Base-by-base conservation (phyloP, 2,329 filamentous ascomycete species). In the Macrophomina phaseolina region DNA sequence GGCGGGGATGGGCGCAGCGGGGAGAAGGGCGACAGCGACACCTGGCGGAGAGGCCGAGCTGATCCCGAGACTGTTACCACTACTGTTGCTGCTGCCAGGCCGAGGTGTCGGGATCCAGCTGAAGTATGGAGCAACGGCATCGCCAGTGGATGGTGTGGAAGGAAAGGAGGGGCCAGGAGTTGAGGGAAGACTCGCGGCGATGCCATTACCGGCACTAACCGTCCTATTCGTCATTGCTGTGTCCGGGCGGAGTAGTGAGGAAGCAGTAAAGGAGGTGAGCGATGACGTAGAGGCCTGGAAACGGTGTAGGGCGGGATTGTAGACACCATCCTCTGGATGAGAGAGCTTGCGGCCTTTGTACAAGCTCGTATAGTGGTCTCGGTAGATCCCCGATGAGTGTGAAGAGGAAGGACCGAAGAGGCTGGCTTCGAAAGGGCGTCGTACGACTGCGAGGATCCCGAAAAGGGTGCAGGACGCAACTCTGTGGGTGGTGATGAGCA, bases 401-500 rank as follows among this genome's bases (percentile, higher is more conserved):
- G 42, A 55, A 16, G 23, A 34, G 9, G 40, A 60, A 12, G n/a
- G 38, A 9, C 64, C 75, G 60, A 77, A 72, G 1, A 78, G 64
- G 65, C 75, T 73, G 11, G 77, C 77, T 66, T 79, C 77, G 53
- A 79, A 79, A 1, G 77, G 77, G 32, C 77, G 76, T 12, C 74
- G 71, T 7, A 77, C 72, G 7, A 71, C 68, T 28, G 73, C 71
- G 34, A 79, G 73, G 51, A 78, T 73, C 9, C 71, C 72, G 48
- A 79, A 79, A 11, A 78, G 68, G 4, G 68, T 69, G 46, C 70
- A 73, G 3, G 77, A 77, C 12, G 73, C 72, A 28, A 75, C 66
- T 11, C 77, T 79, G 11, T 5, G 32, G 14, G 8, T 18, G 34
- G 28, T 72, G 23, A 68, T 55, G 18, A 32, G 32, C 7, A 53